A percentile compares a stretch with the other conserved stretches of the same genome.
Evolutionary conservation across 352 stramenopile genomes (phyloP).

Genomic region (Globisporangium paroecandrum): DNA sequence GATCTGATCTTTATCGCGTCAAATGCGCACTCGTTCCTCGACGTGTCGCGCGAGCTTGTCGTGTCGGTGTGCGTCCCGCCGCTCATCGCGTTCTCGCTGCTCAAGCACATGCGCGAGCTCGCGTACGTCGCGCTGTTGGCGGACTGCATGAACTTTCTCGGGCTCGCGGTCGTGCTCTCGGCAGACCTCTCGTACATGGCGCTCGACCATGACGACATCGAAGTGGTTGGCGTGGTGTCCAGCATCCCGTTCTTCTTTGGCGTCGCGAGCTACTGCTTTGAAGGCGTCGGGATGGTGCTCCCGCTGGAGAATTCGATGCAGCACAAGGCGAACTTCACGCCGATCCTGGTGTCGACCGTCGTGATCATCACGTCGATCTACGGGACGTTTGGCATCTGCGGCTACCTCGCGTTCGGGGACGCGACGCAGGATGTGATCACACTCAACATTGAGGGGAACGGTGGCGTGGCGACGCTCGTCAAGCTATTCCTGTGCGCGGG

Average conservation of each 20-base stretch:
- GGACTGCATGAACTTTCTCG: slow-evolving; percentile 86
- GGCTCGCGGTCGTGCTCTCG: slow-evolving; percentile 77
- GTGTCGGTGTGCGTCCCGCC: slow-evolving; percentile 58
- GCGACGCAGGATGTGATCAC: slow-evolving; percentile 86
- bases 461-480: slow-evolving; percentile 68
- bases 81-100: slow-evolving; percentile 77
- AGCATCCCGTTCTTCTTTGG: slow-evolving; percentile 86
- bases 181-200: slow-evolving; percentile 80
- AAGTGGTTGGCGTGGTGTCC: slow-evolving; percentile 55
- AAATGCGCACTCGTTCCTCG: slow-evolving; percentile 79
- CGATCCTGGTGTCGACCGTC: slow-evolving; percentile 67
- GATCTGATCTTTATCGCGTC: slow-evolving; percentile 91
- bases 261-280: slow-evolving; percentile 89
- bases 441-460: slow-evolving; percentile 73
- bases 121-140: slow-evolving; percentile 86
- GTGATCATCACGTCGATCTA: slow-evolving; percentile 86
- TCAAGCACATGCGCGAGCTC: slow-evolving; percentile 86
- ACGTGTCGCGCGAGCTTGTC: slow-evolving; percentile 48
- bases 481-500: slow-evolving; percentile 85
- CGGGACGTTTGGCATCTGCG: slow-evolving; percentile 80
- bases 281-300: slow-evolving; percentile 88
- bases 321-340: slow-evolving; percentile 70
- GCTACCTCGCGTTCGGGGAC: slow-evolving; percentile 85
- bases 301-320: slow-evolving; percentile 86
- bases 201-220: slow-evolving; percentile 40